Evolutionary conservation across 192 early-diverging fungal species (phyloP), one percentile per base, ranked within the genome.

Genomic region (Podila epigama): DNA sequence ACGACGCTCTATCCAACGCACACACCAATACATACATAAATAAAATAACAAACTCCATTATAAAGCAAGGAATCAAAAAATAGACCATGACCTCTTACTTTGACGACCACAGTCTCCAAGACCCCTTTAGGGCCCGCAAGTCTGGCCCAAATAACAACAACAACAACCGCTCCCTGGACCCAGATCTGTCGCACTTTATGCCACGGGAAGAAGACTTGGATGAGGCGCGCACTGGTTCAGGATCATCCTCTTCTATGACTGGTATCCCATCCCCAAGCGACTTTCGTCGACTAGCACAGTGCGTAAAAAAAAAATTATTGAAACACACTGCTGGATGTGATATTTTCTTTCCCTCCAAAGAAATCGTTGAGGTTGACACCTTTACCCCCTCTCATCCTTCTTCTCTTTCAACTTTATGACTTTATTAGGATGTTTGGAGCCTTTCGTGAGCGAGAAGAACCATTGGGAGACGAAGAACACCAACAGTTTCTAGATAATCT

Each of bases 401-500:
- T 11, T 15, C 51, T 13, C 27, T 41, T 31, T 22, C 9, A 22
- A 22, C 20, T 31, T 29, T 7, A 20, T 69, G 34, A 50, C 20
- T 18, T 51, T 22, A 16, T 20, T 67, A 84, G 83, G 51, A 55
- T 83, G 44, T 82, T 88, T 57, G 79, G 80, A 2, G 61, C 65
- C 0, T 72, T 88, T 15, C 72, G 85, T 1, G 75, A 79, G 29
- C 52, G 80, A 8, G 65, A 73, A 28, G 68, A 63, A 10, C 61
- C 75, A 51, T 52, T 75, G 20, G 69, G 69, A 16, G 78, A 83
- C 51, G 68, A 79, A 29, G 58, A 22, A n/a, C 82, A 87, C 35
- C 79, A 87, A 29, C 42, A 56, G 40, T 68, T 88, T 28, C 69
- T 88, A n/a, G 85, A 88, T 60, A 84, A 85, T 29, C 56, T 88